phyloP scores from a whole-genome alignment of 148 eudicot species.

The Cornus suecica region DNA sequence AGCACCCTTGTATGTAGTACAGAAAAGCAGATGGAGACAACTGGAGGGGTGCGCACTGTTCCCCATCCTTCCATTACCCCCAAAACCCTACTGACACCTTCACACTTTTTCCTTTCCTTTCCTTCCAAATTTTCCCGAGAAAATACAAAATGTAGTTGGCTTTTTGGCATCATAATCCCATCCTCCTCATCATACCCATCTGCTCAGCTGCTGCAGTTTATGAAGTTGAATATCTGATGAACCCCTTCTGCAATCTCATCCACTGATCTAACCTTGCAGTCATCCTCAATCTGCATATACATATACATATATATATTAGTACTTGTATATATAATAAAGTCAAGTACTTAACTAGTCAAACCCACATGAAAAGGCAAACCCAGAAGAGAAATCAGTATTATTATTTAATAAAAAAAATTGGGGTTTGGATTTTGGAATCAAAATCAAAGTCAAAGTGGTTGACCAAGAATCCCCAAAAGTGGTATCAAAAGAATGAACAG shows the following conservation, averaged over 20 bases:
- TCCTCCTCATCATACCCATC: background rate
- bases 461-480: background rate
- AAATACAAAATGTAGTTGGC: background rate
- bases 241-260: constrained; percentile 46
- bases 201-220: constrained; percentile 18
- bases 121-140: background rate
- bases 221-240: constrained; percentile 41
- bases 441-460: background rate
- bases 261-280: constrained; percentile 44
- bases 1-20: background rate
- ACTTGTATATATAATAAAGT: no score
- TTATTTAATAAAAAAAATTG: background rate
- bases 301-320: background rate
- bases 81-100: background rate
- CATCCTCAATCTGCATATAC: constrained; percentile 48
- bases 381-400: background rate
- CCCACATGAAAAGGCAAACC: background rate
- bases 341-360: no score
- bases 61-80: background rate
- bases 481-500: background rate
- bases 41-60: background rate
- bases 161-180: background rate
- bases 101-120: background rate
- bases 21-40: background rate
- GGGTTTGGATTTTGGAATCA: background rate